These are phyloP conservation scores for Diaporthe destruens DNA, from an alignment of 2,329 filamentous ascomycete genomes.

Conservation along the genomic window DNA sequence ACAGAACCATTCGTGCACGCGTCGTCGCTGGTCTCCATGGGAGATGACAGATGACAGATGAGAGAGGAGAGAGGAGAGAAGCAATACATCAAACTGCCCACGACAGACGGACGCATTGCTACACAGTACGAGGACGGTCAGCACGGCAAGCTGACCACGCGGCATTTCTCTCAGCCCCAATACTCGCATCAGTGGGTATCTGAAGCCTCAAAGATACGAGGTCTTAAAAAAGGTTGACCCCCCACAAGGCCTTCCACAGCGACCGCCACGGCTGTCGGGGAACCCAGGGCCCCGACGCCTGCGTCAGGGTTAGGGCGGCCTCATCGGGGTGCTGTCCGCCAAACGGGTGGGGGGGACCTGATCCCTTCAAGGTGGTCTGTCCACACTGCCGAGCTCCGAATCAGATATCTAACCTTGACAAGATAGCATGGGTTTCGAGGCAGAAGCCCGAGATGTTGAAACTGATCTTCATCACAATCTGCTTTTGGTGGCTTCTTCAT, in stretches of 20 bases:
- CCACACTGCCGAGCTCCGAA: not conserved
- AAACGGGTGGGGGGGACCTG: not conserved
- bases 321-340: not conserved
- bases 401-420: not conserved
- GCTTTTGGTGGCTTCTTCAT: no score
- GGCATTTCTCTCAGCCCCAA: constrained; percentile 28
- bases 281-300: not conserved
- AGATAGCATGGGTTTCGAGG: not conserved
- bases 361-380: not conserved
- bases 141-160: not conserved
- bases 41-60: not conserved
- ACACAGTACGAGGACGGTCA: not conserved
- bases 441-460: no score
- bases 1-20: not conserved
- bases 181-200: constrained; percentile 3
- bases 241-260: not conserved
- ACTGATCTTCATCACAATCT: not conserved
- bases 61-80: no score
- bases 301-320: not conserved
- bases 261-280: not conserved
- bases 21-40: not conserved
- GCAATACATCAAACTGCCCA: not conserved
- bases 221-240: not conserved
- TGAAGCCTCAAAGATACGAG: not conserved
- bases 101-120: not conserved